phyloP scores from a whole-genome alignment of 768 basidiomycete genomes.

The Botryobasidium botryosum region DNA sequence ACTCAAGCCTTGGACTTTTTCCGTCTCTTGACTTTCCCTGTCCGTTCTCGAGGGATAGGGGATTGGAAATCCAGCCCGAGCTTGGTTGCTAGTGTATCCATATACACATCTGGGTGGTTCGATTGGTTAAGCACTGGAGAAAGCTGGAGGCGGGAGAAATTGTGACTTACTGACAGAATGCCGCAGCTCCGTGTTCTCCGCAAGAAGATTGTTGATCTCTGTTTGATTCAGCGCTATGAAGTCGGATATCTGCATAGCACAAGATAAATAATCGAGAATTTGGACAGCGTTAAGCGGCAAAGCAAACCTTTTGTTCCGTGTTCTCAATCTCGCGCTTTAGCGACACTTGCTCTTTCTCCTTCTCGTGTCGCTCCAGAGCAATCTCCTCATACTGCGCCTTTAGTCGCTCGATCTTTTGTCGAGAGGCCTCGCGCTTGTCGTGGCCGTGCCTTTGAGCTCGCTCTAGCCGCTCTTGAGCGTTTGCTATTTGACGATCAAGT shows the following conservation, averaged over 20 bases:
- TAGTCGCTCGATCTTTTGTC: conserved; percentile 55
- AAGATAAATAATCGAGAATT: conserved; percentile 6
- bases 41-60: too few relatives aligned
- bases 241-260: conserved; percentile 58
- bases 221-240: conserved; percentile 56
- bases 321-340: conserved; percentile 51
- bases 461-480: conserved; percentile 70
- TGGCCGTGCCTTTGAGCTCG: conserved; percentile 64
- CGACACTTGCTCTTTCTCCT: conserved; percentile 55
- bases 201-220: conserved; percentile 65
- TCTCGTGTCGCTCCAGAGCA: conserved; percentile 53
- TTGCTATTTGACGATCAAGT: conserved; percentile 58
- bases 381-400: conserved; percentile 68
- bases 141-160: neutral
- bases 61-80: conserved; percentile 33
- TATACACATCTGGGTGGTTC: conserved; percentile 46
- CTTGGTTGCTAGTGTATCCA: conserved; percentile 74
- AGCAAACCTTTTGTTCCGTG: conserved; percentile 31
- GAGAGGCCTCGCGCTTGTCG: conserved; percentile 59
- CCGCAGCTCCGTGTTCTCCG: conserved; percentile 69
- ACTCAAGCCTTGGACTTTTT: too few relatives aligned
- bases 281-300: neutral
- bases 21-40: too few relatives aligned
- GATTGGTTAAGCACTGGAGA: neutral
- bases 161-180: conserved; percentile 47